Percentiles rank a stretch among this genome's conserved stretches.
phyloP scores from a whole-genome alignment of 495 filamentous ascomycete species.

The Penicillium simplicissimum region DNA sequence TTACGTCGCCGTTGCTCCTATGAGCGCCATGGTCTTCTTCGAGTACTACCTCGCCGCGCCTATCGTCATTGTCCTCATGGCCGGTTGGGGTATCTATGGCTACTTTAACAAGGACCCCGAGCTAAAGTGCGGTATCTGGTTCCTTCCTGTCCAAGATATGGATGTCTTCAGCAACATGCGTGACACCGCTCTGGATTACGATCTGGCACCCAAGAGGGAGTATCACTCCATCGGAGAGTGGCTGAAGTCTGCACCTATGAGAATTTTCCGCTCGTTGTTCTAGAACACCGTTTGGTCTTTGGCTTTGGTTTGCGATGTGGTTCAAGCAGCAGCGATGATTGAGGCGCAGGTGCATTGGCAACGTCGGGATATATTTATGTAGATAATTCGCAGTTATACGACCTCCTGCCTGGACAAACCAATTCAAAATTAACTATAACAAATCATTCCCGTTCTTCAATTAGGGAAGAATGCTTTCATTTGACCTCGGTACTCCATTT shows the following conservation, averaged over 20 bases:
- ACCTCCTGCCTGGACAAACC: no score
- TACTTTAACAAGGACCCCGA: conserved; percentile 24
- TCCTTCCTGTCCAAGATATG: conserved; percentile 23
- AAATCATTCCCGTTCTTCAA: no score
- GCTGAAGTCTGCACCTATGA: conserved; percentile 29
- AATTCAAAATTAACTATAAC: no score
- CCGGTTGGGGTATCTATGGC: conserved; percentile 37
- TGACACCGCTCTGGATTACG: conserved; percentile 26
- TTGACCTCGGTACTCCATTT: no score
- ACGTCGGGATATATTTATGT: no score
- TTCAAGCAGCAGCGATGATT: no score
- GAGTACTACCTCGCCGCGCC: conserved; percentile 59
- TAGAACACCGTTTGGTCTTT: no score
- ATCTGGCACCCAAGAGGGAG: conserved; percentile 27
- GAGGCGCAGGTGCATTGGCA: no score
- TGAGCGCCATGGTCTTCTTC: conserved; percentile 61
- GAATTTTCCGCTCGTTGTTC: conserved; percentile 37
- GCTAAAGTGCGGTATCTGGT: conserved; percentile 28
- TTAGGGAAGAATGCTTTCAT: no score
- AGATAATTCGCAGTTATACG: no score
- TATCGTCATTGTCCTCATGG: conserved; percentile 51
- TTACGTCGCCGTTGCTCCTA: conserved; percentile 46
- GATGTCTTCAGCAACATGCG: conserved; percentile 27
- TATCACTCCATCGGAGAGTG: conserved; percentile 29
- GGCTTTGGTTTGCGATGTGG: no score